Percentiles rank a stretch among this genome's conserved stretches.
Conservation (phyloP, 139 green algal genomes). For the Chlorella sp. region DNA sequence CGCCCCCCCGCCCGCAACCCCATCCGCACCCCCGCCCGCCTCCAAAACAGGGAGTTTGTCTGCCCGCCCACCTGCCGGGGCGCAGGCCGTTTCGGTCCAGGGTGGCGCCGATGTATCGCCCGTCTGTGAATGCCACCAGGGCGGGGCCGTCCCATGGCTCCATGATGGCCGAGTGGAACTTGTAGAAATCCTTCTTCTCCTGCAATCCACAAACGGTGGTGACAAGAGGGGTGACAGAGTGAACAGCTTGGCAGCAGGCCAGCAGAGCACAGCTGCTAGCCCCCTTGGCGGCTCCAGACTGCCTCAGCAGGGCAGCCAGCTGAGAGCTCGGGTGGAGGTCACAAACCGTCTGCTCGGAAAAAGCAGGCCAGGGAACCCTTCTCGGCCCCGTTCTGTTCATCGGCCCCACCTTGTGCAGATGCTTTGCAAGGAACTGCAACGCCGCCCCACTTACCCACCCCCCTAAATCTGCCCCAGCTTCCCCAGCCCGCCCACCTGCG, state of each 20-base stretch:
- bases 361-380: background rate
- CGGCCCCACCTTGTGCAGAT: too few relatives aligned
- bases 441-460: background rate
- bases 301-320: too few relatives aligned
- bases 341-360: too few relatives aligned
- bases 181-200: conserved; percentile 92
- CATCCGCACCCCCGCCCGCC: too few relatives aligned
- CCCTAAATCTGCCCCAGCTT: background rate
- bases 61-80: conserved; percentile 71
- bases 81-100: conserved; percentile 96
- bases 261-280: too few relatives aligned
- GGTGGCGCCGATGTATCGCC: conserved; percentile 92
- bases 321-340: too few relatives aligned
- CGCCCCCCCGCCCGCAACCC: too few relatives aligned
- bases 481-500: conserved; percentile 46
- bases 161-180: conserved; percentile 91
- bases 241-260: background rate
- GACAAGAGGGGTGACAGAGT: background rate
- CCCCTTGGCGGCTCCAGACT: too few relatives aligned
- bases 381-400: too few relatives aligned
- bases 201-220: conserved; percentile 22
- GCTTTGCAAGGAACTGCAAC: background rate
- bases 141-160: conserved; percentile 98
- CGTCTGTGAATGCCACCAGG: conserved; percentile 94
- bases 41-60: too few relatives aligned